A percentile compares a stretch with the other conserved stretches of the same genome.
Evolutionary conservation across 2,329 filamentous ascomycete species (phyloP).

Genomic region (Colletotrichum noveboracense): DNA sequence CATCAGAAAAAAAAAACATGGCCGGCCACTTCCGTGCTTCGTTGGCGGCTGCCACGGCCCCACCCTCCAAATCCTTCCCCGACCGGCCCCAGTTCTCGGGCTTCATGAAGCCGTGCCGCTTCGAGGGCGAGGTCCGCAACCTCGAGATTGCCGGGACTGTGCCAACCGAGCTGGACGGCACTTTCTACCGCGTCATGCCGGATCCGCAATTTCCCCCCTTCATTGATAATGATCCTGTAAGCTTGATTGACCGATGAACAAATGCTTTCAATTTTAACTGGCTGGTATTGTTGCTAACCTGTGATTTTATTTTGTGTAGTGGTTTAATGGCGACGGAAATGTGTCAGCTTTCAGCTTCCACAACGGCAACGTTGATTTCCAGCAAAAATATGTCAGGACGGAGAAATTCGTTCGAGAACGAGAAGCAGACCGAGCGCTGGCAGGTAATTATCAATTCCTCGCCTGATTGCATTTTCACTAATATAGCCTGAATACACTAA

Average conservation of each 20-base stretch:
- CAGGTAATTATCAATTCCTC: neutral
- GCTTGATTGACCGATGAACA: neutral
- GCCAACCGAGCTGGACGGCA: conserved; percentile 26
- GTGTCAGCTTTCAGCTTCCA: conserved; percentile 40
- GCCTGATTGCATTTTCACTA: neutral
- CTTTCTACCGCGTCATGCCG: conserved; percentile 40
- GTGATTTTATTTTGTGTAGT: conserved; percentile 27
- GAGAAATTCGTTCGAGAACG: conserved; percentile 44
- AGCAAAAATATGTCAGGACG: conserved; percentile 41
- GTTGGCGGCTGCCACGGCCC: neutral
- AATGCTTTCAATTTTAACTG: neutral
- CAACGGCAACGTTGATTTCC: conserved; percentile 36
- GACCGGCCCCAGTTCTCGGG: conserved; percentile 18
- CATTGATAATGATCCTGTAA: conserved; percentile 4
- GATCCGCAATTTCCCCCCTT: conserved; percentile 41
- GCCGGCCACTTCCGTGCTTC: conserved; percentile 12
- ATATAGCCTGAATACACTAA: conserved; percentile 19
- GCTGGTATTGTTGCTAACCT: neutral
- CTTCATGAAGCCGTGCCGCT: conserved; percentile 19
- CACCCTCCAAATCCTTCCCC: neutral
- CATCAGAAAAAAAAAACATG: neutral
- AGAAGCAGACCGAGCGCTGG: conserved; percentile 32
- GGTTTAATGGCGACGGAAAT: conserved; percentile 45
- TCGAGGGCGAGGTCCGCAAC: conserved; percentile 20
- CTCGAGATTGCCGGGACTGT: conserved; percentile 25